Evolutionary conservation across 495 filamentous ascomycete species (phyloP).

Genomic region (Penicillium dipodomyicola): DNA sequence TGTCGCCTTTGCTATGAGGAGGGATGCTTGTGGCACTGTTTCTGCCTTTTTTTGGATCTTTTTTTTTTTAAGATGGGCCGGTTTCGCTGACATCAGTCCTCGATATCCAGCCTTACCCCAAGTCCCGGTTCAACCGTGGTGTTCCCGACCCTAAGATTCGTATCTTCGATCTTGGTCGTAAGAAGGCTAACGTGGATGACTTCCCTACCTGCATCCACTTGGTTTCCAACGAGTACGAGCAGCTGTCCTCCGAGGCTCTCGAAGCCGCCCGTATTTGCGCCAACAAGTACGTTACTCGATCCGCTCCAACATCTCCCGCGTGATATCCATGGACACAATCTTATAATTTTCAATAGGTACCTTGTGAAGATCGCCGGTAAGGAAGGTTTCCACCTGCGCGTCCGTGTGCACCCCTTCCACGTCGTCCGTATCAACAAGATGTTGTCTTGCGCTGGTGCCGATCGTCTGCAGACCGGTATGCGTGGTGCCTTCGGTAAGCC

Average conservation of each 20-base stretch:
- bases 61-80: neutral
- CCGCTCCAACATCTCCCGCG: neutral
- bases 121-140: conserved; percentile 99
- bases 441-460: conserved; percentile 99
- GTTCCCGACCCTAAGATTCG: conserved; percentile 98
- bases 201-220: conserved; percentile 97
- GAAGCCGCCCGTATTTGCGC: conserved; percentile 98
- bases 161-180: conserved; percentile 98
- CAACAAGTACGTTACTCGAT: conserved; percentile 71
- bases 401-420: conserved; percentile 98
- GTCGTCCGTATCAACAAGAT: conserved; percentile 99
- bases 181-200: conserved; percentile 95
- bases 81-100: conserved; percentile 29
- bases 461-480: conserved; percentile 99
- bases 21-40: neutral
- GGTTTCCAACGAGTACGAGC: conserved; percentile 98
- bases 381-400: conserved; percentile 97
- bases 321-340: conserved; percentile 2
- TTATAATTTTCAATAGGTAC: conserved; percentile 52
- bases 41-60: neutral
- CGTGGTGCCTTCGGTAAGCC: conserved; percentile 99
- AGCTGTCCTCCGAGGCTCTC: conserved; percentile 95
- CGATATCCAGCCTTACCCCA: conserved; percentile 79
- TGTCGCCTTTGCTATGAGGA: neutral
- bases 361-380: conserved; percentile 94